These are phyloP conservation scores for Schrenkiella parvula DNA, from an alignment of 345 rosid species.

Conservation along the genomic window DNA sequence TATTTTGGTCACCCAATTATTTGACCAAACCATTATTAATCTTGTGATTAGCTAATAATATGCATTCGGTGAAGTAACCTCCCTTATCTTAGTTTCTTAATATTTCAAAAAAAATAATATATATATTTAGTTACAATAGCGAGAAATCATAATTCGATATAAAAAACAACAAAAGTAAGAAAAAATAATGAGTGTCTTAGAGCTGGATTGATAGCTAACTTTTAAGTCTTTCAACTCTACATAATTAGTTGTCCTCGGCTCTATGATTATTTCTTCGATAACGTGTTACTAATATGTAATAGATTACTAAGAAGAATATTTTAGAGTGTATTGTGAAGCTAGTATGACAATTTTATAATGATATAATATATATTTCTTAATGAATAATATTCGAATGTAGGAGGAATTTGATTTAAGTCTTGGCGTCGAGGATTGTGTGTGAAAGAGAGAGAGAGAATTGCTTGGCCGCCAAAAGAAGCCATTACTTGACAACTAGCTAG, in stretches of 20 bases:
- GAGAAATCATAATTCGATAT: not conserved
- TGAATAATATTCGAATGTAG: not conserved
- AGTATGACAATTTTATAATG: not conserved
- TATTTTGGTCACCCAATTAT: slow-evolving; percentile 7
- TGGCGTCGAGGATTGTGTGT: slow-evolving; percentile 28
- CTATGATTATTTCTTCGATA: slow-evolving; percentile 19
- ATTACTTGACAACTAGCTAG: slow-evolving; percentile 38
- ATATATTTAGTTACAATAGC: no score
- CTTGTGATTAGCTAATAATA: slow-evolving; percentile 33
- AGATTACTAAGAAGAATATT: slow-evolving; percentile 6
- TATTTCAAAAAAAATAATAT: not conserved
- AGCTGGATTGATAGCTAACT: not conserved
- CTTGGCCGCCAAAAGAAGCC: slow-evolving; percentile 38
- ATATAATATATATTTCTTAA: not conserved
- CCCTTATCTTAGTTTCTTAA: slow-evolving; percentile 7
- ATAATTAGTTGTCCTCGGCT: slow-evolving; percentile 20
- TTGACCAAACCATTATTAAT: slow-evolving; percentile 27
- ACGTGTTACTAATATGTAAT: slow-evolving; percentile 17
- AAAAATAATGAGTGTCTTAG: not conserved
- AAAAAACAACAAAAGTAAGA: not conserved
- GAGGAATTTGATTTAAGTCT: slow-evolving; percentile 8
- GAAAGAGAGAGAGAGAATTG: slow-evolving; percentile 20
- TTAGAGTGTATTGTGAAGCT: slow-evolving; percentile 31
- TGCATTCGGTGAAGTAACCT: slow-evolving; percentile 27
- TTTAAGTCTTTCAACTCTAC: slow-evolving; percentile 21